Conservation (phyloP, 306 rosid species). For the Purshia tridentata region DNA sequence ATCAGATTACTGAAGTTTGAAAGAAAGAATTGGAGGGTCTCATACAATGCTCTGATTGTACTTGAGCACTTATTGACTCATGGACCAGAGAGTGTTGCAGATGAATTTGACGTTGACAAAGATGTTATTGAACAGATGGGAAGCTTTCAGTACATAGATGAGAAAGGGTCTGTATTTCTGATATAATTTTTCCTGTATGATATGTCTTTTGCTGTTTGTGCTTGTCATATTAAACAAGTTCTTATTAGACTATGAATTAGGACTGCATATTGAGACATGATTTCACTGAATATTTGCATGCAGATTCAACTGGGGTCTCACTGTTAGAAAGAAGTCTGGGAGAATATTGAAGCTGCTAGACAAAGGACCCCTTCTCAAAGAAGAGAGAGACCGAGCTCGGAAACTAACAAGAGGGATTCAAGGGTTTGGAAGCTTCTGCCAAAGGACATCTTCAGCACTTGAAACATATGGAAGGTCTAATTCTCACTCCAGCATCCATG, state of each 20-base stretch:
- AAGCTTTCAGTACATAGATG: constrained; percentile 68
- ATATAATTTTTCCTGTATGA: not conserved
- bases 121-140: constrained; percentile 57
- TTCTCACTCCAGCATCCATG: constrained; percentile 41
- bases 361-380: constrained; percentile 60
- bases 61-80: constrained; percentile 84
- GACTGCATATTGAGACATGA: not conserved
- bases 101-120: constrained; percentile 68
- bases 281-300: not conserved
- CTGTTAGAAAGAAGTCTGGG: constrained; percentile 76
- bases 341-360: constrained; percentile 60
- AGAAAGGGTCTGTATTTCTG: constrained; percentile 48
- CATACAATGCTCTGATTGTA: constrained; percentile 70
- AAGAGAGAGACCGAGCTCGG: constrained; percentile 75
- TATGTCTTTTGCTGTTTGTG: not conserved
- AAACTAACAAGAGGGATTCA: constrained; percentile 80
- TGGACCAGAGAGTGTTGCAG: constrained; percentile 88
- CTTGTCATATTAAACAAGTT: not conserved
- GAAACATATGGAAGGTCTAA: constrained; percentile 39
- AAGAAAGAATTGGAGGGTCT: constrained; percentile 76
- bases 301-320: constrained; percentile 96
- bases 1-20: constrained; percentile 73
- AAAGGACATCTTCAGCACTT: constrained; percentile 45
- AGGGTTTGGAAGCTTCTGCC: constrained; percentile 82
- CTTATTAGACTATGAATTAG: not conserved